Base-by-base conservation (phyloP, 1,284 basidiomycete genomes). In the Ceratobasidium sp. region DNA sequence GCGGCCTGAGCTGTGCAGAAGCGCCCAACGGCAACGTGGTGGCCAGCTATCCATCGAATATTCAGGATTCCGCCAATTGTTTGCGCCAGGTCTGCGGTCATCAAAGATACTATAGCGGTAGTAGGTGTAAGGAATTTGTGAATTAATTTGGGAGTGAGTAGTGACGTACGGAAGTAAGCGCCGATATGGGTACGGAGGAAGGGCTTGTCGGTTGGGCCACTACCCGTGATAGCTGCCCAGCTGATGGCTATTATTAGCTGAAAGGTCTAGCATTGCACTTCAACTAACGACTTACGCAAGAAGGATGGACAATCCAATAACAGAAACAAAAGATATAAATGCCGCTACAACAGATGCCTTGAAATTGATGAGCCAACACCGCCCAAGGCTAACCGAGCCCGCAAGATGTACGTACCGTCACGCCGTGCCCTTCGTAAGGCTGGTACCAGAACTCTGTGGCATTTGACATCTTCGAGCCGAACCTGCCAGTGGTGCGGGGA, bases 1-100 rank as follows among this genome's bases (percentile, higher is more conserved):
- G 81, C 77, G 11, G 83, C 82, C 82, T 83, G 82, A 21, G 80
- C 79, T 13, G 78, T 80, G 69, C 82, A 83, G 67, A 76, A 80
- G n/a, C 49, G 46, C 11, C 80, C 82, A n/a, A 77, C 78, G 46
- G 79, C 75, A 3, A 82, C 80, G n/a, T 76, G 76, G 5, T 82
- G 82, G 9, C 76, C 72, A 5, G 76, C 71, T 1, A 83, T 76
- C 82, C 83, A 84, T 77, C 77, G 79, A 26, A 82, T 77, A 70
- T 81, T 79, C 74, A 83, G 74, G 18, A 80, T 77, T 14, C 79
- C 78, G 2, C 83, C 82, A 9, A 82, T 58, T 0, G 80, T 79
- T 76, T 84, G 82, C 0, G 83, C 41, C 8, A 81, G 63, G 59
- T 83, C 82, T 18, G 80, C 80, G 21, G 78, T 30, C 73, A 83